Evolutionary conservation across 1,284 basidiomycete species (phyloP).

Genomic region (Lentinus polychrous): DNA sequence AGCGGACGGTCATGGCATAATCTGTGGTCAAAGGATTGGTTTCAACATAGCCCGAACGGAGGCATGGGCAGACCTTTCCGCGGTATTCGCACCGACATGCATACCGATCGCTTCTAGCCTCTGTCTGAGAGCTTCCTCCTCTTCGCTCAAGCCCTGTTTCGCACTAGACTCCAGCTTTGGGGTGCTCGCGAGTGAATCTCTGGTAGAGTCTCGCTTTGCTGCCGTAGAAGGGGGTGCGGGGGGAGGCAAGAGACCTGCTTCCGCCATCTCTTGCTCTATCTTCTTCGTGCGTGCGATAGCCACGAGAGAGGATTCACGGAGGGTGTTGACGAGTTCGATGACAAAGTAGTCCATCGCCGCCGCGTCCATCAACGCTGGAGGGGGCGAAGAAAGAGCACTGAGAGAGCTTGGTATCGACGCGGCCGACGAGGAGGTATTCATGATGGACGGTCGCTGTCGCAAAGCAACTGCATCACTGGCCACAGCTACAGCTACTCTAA

Average conservation of each 20-base stretch:
- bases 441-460: too few relatives aligned
- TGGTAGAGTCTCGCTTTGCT: constrained; percentile 37
- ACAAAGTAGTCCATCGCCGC: constrained; percentile 81
- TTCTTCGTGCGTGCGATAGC: constrained; percentile 59
- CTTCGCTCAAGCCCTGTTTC: constrained; percentile 43
- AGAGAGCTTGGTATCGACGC: constrained; percentile 33
- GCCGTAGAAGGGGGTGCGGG: constrained; percentile 29
- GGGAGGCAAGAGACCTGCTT: constrained; percentile 58
- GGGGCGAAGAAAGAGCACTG: constrained; percentile 52
- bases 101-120: constrained; percentile 80
- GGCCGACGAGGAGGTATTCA: constrained; percentile 20
- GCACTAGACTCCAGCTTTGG: constrained; percentile 16
- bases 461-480: too few relatives aligned
- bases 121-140: constrained; percentile 63
- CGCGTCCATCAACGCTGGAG: constrained; percentile 58
- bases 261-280: constrained; percentile 68
- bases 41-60: not conserved
- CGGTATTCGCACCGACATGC: constrained; percentile 82
- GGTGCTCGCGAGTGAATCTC: constrained; percentile 49
- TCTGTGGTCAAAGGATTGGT: constrained; percentile 30
- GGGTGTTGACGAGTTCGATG: constrained; percentile 69
- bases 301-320: constrained; percentile 65
- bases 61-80: constrained; percentile 60
- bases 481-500: too few relatives aligned
- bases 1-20: constrained; percentile 70